Evolutionary conservation across 2,329 filamentous ascomycete species (phyloP).

Genomic region (Pseudocercospora fijiensis): DNA sequence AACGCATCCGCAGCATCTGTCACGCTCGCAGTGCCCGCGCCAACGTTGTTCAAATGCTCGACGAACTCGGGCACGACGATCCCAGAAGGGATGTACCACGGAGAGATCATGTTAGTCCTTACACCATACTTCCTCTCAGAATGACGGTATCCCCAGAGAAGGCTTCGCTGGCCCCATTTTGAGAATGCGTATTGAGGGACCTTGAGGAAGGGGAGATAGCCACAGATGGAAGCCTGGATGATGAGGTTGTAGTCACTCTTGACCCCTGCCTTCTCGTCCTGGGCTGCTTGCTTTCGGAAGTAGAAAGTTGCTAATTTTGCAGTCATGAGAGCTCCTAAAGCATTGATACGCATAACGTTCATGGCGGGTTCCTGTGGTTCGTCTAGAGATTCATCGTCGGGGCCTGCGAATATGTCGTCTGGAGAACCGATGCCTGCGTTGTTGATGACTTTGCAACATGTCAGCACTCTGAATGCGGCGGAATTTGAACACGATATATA

Average conservation of each 20-base stretch:
- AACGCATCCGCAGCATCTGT: not conserved
- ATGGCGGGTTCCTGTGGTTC: conserved; percentile 28
- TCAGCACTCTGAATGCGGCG: not conserved
- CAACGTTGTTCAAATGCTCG: not conserved
- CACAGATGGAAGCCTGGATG: conserved; percentile 50
- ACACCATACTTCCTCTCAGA: conserved; percentile 1
- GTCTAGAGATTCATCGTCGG: conserved; percentile 41
- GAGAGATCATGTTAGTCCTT: not conserved
- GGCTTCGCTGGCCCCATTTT: not conserved
- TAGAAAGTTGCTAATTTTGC: conserved; percentile 43
- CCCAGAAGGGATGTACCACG: conserved; percentile 4
- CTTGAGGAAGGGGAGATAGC: conserved; percentile 46
- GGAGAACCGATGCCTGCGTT: conserved; percentile 30
- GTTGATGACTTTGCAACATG: not conserved
- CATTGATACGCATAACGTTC: conserved; percentile 23
- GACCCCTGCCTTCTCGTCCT: conserved; percentile 31
- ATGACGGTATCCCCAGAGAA: not conserved
- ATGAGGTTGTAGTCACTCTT: conserved; percentile 48
- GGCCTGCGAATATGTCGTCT: conserved; percentile 36
- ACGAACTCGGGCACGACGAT: not conserved
- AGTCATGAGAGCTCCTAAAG: conserved; percentile 27
- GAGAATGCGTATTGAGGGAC: conserved; percentile 1
- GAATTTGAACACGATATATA: not conserved
- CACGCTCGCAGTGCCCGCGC: not conserved
- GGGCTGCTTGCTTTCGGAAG: conserved; percentile 35